Conservation (phyloP, 148 eudicot species). For the Spergularia marina region DNA sequence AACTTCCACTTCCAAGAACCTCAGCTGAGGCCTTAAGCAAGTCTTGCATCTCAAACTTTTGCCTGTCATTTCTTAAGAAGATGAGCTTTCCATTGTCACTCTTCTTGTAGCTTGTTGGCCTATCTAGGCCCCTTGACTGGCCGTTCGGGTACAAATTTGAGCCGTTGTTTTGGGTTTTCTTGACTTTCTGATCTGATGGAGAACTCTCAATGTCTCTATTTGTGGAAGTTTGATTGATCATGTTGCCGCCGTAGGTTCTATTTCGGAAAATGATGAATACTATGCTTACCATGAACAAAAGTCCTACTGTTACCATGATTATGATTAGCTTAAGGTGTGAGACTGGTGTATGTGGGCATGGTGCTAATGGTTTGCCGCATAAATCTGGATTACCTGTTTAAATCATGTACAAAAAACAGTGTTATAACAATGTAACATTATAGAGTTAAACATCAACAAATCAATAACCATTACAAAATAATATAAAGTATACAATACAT, state of each 20-base stretch:
- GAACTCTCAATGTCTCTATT: slow-evolving; percentile 21
- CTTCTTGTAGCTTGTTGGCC: slow-evolving; percentile 37
- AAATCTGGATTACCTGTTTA: slow-evolving; percentile 40
- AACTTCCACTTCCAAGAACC: slow-evolving; percentile 79
- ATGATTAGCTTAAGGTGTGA: slow-evolving; percentile 15
- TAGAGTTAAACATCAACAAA: not conserved
- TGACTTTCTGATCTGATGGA: slow-evolving; percentile 20
- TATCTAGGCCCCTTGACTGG: slow-evolving; percentile 25
- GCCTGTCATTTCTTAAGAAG: slow-evolving; percentile 52
- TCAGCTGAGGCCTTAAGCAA: slow-evolving; percentile 81
- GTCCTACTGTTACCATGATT: slow-evolving; percentile 26
- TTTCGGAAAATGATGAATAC: slow-evolving; percentile 21
- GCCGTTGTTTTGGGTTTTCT: slow-evolving; percentile 15
- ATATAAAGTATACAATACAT: too few relatives aligned
- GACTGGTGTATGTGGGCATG: slow-evolving; percentile 19
- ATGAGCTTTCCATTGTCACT: slow-evolving; percentile 45
- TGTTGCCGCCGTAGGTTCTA: not conserved
- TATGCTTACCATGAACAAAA: slow-evolving; percentile 23
- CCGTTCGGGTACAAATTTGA: not conserved
- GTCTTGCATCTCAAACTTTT: slow-evolving; percentile 63
- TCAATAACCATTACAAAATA: too few relatives aligned
- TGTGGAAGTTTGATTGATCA: not conserved
- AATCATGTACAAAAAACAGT: not conserved
- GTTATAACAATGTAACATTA: not conserved
- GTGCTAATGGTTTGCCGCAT: slow-evolving; percentile 42